Evolutionary conservation across 2,329 filamentous ascomycete genomes (phyloP), one percentile per base, ranked within the genome.

Genomic region (Apiospora sp.): DNA sequence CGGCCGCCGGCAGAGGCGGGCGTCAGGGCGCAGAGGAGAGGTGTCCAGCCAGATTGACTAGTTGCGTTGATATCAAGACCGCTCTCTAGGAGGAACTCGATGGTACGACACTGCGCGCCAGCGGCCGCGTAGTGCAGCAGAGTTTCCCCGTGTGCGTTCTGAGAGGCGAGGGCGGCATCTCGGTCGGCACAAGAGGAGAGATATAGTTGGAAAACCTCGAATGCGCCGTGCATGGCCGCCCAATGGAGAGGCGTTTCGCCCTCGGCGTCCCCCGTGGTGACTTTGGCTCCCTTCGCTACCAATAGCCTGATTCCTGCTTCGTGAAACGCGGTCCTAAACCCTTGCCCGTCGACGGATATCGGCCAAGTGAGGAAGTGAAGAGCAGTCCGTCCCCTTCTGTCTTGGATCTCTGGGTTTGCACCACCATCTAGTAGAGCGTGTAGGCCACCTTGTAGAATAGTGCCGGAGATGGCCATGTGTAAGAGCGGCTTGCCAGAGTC

Each of bases 81-180:
- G 3, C 61, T 64, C 27, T 34, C 19, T 1, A 77, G 67, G 2
- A 77, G 73, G 58, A 73, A 77, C 16, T 75, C 73, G 19, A 80
- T 61, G 0, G 75, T 75, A 16, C 77, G 76, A 27, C 64, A 16
- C 1, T 75, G 72, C 14, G 77, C 72, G 0, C 78, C 78, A 2
- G 76, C 78, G 2, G 79, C 79, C 1, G 79, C 79, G 49, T 74
- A 81, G 70, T 81, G 79, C 1, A 82, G 70, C 1, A 80, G 49
- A 1, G 76, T 78, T 71, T 81, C 79, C 3, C 76, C 74, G 24
- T 75, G 58, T 2, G 64, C 4, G 61, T 77, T 81, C 13, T 12
- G 46, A 6, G 49, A 37, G 13, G 71, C 27, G 54, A 76, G 34
- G 30, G 67, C 54, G 43, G 71, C 44, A 43, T 73, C 64, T 10